Conservation (phyloP, 306 rosid genomes). For the Sicyos edulis region DNA sequence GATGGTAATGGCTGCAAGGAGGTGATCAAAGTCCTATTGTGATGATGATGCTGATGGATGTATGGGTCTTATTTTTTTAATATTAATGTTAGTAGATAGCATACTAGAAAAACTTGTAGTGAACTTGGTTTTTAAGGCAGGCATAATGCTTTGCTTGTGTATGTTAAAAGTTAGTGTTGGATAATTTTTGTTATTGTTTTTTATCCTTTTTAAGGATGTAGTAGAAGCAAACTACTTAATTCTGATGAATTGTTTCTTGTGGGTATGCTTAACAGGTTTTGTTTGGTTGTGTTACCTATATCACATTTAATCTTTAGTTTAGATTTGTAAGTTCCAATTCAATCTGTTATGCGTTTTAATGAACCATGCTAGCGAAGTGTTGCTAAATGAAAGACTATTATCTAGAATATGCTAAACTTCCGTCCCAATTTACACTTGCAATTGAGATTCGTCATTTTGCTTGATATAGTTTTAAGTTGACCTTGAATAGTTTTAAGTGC, state of each 20-base stretch:
- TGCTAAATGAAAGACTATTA: no score
- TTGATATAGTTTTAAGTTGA: no score
- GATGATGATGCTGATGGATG: background rate
- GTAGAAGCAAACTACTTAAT: background rate
- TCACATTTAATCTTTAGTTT: conserved; percentile 41
- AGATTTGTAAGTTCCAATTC: background rate
- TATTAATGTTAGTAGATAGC: no score
- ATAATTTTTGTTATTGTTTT: conserved; percentile 10
- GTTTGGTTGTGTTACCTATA: background rate
- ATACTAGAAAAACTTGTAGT: no score
- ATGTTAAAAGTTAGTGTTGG: conserved; percentile 14
- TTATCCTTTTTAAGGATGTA: background rate
- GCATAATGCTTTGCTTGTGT: conserved; percentile 15
- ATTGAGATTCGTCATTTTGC: no score
- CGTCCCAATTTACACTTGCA: no score
- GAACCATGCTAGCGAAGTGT: no score
- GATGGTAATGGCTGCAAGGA: conserved; percentile 40
- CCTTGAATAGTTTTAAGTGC: no score
- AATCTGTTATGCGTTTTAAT: no score
- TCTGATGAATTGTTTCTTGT: conserved; percentile 11
- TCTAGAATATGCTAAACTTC: no score
- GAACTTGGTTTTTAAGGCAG: background rate
- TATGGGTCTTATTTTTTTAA: conserved; percentile 4
- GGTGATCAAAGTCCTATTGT: conserved; percentile 17
- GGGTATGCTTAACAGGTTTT: conserved; percentile 36